Percentiles rank a stretch among this genome's conserved stretches.
Conservation (phyloP, 768 basidiomycete species). For the Boletus rex-veris region DNA sequence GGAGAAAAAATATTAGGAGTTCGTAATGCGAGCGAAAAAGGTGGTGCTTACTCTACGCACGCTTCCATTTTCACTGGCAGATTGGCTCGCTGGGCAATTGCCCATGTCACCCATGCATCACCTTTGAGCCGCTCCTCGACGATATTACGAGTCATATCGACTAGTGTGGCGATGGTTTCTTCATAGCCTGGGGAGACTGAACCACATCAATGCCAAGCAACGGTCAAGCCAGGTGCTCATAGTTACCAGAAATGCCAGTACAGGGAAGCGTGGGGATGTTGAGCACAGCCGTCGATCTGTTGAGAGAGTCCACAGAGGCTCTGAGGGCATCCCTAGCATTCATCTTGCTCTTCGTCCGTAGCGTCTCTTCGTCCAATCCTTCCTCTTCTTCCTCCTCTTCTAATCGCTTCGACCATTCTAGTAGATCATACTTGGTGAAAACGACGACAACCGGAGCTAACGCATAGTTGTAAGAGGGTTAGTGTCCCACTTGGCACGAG, state of each 20-base stretch:
- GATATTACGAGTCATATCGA: neutral
- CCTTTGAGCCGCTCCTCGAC: conserved; percentile 2
- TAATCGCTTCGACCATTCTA: neutral
- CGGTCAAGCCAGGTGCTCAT: neutral
- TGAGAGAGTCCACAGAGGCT: neutral
- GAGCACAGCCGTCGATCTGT: neutral
- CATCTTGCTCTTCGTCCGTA: neutral
- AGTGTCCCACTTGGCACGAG: too few relatives aligned
- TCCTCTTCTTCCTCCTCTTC: neutral
- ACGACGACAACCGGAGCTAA: conserved; percentile 5
- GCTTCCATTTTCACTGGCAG: conserved; percentile 5
- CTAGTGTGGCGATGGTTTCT: neutral
- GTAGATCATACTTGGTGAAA: conserved; percentile 8
- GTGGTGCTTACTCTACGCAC: conserved; percentile 1
- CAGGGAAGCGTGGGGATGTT: neutral
- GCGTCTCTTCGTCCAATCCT: neutral
- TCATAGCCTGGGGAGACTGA: neutral
- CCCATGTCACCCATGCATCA: conserved; percentile 5
- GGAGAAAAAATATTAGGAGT: neutral
- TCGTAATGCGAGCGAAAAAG: neutral
- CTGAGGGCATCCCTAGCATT: neutral
- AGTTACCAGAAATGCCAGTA: neutral
- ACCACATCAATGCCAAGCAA: neutral
- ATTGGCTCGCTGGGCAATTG: conserved; percentile 3
- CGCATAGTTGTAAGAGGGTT: neutral